Conservation (phyloP, 2,329 filamentous ascomycete genomes). For the Colletotrichum spaethianum region DNA sequence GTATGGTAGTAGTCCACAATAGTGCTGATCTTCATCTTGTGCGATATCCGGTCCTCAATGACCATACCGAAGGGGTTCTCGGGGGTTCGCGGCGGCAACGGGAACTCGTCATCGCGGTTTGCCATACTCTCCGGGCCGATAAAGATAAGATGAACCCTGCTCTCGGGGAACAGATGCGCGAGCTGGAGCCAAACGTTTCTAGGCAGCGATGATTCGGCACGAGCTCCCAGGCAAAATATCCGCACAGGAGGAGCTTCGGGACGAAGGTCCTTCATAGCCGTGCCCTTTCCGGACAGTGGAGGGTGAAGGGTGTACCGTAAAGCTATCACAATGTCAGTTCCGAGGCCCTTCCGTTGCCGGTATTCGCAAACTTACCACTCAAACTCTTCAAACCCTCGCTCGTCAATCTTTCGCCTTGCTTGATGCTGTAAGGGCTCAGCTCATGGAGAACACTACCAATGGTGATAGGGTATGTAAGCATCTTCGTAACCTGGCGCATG, state of each 20-base stretch:
- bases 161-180: constrained; percentile 92
- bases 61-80: constrained; percentile 94
- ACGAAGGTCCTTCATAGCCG: constrained; percentile 82
- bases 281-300: constrained; percentile 81
- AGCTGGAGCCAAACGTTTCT: constrained; percentile 95
- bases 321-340: constrained; percentile 63
- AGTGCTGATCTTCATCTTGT: constrained; percentile 95
- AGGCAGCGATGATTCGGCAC: constrained; percentile 96
- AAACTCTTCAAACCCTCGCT: constrained; percentile 93
- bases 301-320: constrained; percentile 95
- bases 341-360: neutral
- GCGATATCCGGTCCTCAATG: constrained; percentile 90
- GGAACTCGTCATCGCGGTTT: constrained; percentile 93
- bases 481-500: constrained; percentile 92
- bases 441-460: constrained; percentile 94
- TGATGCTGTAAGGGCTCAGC: constrained; percentile 90
- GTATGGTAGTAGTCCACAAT: constrained; percentile 99
- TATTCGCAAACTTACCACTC: constrained; percentile 74
- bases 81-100: constrained; percentile 86
- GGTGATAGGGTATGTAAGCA: constrained; percentile 94
- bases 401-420: constrained; percentile 82
- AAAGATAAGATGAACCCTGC: constrained; percentile 92
- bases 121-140: constrained; percentile 97
- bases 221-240: constrained; percentile 92
- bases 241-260: constrained; percentile 90